Conservation (phyloP, 2,329 filamentous ascomycete species). For the Dothiorella sarmentorum region DNA sequence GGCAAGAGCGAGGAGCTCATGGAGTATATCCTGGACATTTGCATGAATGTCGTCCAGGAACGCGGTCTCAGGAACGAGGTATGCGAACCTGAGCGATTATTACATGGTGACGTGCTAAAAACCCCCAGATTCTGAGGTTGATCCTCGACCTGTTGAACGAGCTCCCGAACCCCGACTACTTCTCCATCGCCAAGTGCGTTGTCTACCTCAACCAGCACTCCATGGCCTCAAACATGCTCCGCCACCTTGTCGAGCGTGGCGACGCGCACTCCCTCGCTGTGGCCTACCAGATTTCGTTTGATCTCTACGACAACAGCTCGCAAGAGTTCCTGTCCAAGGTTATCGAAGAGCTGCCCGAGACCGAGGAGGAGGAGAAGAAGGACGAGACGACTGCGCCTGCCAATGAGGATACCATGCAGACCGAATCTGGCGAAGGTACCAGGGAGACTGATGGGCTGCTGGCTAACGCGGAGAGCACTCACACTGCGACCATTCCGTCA, state of each 20-base stretch:
- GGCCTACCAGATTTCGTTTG: constrained; percentile 96
- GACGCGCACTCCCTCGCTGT: constrained; percentile 76
- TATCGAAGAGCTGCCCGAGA: constrained; percentile 68
- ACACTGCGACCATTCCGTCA: constrained; percentile 46
- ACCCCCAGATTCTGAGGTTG: constrained; percentile 70
- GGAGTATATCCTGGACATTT: constrained; percentile 93
- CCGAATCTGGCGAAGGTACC: constrained; percentile 43
- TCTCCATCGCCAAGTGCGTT: constrained; percentile 95
- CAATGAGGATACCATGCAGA: constrained; percentile 39
- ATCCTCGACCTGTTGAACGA: constrained; percentile 95
- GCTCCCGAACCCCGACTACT: constrained; percentile 90
- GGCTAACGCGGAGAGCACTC: constrained; percentile 51
- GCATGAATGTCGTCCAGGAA: constrained; percentile 97
- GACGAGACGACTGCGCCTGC: constrained; percentile 32
- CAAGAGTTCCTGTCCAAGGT: constrained; percentile 95
- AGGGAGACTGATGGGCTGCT: constrained; percentile 59
- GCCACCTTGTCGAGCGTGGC: constrained; percentile 73
- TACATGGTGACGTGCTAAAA: constrained; percentile 20
- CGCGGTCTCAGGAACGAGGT: constrained; percentile 73
- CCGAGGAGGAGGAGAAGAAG: constrained; percentile 45
- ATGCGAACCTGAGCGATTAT: constrained; percentile 21
- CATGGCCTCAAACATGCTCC: constrained; percentile 77
- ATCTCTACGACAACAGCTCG: constrained; percentile 96
- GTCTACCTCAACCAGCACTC: constrained; percentile 92
- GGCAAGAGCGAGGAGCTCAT: constrained; percentile 84